Conservation (phyloP, 108 stramenopile species). For the Nitzschia sp. region DNA sequence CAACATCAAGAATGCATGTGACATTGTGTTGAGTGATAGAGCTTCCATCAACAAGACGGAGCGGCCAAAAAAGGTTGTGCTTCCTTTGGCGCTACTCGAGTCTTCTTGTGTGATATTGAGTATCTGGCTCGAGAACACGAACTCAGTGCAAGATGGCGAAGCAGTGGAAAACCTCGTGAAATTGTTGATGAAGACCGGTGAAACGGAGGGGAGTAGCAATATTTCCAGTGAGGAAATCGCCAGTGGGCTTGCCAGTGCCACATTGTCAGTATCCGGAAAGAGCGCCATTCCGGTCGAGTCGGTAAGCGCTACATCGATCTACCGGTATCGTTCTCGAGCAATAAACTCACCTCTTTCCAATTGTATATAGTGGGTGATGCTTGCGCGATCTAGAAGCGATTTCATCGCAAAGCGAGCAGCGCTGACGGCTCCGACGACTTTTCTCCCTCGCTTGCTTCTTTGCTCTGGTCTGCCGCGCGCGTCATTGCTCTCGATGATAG, state of each 20-base stretch:
- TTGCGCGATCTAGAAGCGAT: slow-evolving; percentile 63
- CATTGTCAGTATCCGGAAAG: slow-evolving; percentile 15
- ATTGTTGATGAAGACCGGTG: slow-evolving; percentile 31
- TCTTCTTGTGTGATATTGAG: slow-evolving; percentile 55
- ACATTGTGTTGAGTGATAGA: slow-evolving; percentile 12
- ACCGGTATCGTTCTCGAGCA: not conserved
- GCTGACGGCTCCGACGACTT: slow-evolving; percentile 57
- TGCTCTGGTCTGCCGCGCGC: slow-evolving; percentile 71
- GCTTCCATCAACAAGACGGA: not conserved
- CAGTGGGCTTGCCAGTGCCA: slow-evolving; percentile 58
- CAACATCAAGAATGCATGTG: not conserved
- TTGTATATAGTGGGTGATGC: slow-evolving; percentile 63
- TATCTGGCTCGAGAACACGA: slow-evolving; percentile 40
- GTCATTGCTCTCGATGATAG: slow-evolving; percentile 65
- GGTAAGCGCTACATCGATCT: slow-evolving; percentile 40
- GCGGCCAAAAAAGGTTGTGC: slow-evolving; percentile 5
- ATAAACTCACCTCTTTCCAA: not conserved
- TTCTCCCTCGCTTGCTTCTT: slow-evolving; percentile 73
- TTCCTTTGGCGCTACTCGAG: slow-evolving; percentile 41
- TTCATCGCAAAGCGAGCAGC: slow-evolving; percentile 64
- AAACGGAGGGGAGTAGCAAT: slow-evolving; percentile 10
- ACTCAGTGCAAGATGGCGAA: slow-evolving; percentile 13
- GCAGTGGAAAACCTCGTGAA: slow-evolving; percentile 40
- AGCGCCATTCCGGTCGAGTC: slow-evolving; percentile 62
- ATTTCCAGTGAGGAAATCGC: not conserved